A percentile compares a stretch with the other conserved stretches of the same genome.
phyloP scores from a whole-genome alignment of 768 basidiomycete species.

The Hericium rajendrae region DNA sequence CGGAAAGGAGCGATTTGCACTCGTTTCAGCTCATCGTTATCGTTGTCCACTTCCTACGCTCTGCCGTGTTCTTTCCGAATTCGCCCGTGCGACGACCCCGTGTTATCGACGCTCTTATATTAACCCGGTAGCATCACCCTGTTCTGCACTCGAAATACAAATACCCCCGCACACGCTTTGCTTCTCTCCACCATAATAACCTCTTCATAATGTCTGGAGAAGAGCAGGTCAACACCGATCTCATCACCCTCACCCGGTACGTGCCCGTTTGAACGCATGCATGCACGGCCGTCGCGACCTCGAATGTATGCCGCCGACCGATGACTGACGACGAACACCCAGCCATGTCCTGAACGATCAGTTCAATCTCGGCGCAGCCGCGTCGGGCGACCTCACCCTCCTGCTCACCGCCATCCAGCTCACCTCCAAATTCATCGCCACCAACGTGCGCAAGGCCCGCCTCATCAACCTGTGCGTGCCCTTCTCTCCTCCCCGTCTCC shows the following conservation, averaged over 20 bases:
- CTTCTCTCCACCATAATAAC: constrained; percentile 3
- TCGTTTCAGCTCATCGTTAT: neutral
- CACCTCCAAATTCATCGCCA: constrained; percentile 95
- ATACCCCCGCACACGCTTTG: constrained; percentile 6
- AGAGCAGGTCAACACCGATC: constrained; percentile 71
- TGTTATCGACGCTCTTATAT: neutral
- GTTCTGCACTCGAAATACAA: neutral
- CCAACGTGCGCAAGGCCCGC: constrained; percentile 93
- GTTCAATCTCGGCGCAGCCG: constrained; percentile 67
- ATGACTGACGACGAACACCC: neutral
- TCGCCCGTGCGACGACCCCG: constrained; percentile 1
- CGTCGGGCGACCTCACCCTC: constrained; percentile 90
- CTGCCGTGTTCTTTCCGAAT: neutral
- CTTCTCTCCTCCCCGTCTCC: neutral
- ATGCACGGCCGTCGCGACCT: constrained; percentile 1
- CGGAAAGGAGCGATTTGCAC: neutral
- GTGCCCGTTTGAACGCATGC: constrained; percentile 13
- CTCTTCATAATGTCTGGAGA: constrained; percentile 21
- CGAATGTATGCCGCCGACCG: neutral
- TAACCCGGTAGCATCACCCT: constrained; percentile 1
- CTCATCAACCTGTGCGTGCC: constrained; percentile 86
- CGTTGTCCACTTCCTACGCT: too few species aligned
- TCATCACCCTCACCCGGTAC: constrained; percentile 89
- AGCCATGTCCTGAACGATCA: constrained; percentile 89
- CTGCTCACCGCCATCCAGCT: constrained; percentile 93